Evolutionary conservation across 225 moss, liverwort and hornwort genomes (phyloP), one percentile per base, ranked within the genome.

Genomic region (Physcomitrium patens): DNA sequence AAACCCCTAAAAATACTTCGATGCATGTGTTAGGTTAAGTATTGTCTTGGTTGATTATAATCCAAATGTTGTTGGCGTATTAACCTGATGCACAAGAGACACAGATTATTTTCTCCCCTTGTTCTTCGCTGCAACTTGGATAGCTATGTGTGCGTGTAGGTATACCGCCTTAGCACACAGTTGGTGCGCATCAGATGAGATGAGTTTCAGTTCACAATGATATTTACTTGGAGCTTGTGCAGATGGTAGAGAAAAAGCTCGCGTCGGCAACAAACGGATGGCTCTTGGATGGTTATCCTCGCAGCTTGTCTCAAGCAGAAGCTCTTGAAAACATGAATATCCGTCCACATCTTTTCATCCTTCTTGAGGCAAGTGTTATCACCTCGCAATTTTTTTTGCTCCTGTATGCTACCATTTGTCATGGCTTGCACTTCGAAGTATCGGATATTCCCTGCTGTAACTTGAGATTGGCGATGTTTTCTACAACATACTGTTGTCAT

Each of bases 261-360:
- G 46, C 67, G 10, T 80, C 80, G 63, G 87, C 79, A 60, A 66
- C 61, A n/a, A 80, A 69, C 48, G 96, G 96, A 60, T 97, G 96
- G 94, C 83, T 97, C 63, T 74, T 97, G 45, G 96, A 97, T 79
- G 96, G 96, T 12, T 97, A 91, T 80, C 96, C 94, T 7, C 86
- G 92, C 46, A 97, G 94, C 74, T 84, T 89, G 68, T 91, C 94
- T 50, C 96, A 97, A 83, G 94, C 92, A 18, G 83, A 92, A 78
- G 94, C 92, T 10, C 81, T 97, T 26, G 89, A 89, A 74, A 80
- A 82, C 60, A 79, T 87, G 20, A 63, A 88, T 57, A 80, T 97
- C 72, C 78, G 83, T 47, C 94, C 94, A 17, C 84, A 94, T 60
- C 60, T 94, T 19, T 94, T 94, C 66, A 86, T 97, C 78, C 83